These are phyloP conservation scores for Russula emetica DNA, from an alignment of 768 basidiomycete genomes.

Conservation along the genomic window DNA sequence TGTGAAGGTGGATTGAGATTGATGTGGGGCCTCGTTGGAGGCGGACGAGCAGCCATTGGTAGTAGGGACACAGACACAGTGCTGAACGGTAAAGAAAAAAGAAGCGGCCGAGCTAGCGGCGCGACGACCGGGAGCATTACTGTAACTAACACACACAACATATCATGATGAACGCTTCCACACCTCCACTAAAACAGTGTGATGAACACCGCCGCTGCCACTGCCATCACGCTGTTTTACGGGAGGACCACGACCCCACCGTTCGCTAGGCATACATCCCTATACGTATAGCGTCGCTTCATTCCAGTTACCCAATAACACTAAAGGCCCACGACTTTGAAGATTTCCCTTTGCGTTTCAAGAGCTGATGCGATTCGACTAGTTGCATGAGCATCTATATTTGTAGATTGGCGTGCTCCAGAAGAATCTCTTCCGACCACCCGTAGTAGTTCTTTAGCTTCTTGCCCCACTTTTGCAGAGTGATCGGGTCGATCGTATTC, in stretches of 20 bases:
- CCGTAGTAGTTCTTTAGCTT: conserved; percentile 32
- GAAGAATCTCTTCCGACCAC: conserved; percentile 32
- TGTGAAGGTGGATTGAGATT: conserved; percentile 26
- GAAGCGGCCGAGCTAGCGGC: not conserved
- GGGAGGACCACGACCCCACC: conserved; percentile 7
- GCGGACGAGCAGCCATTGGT: conserved; percentile 29
- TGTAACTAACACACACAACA: not conserved
- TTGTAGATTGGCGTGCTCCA: conserved; percentile 16
- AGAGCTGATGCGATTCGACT: not conserved
- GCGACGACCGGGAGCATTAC: not conserved
- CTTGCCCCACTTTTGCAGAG: conserved; percentile 31
- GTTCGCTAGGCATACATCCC: not conserved
- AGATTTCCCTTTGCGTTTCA: not conserved
- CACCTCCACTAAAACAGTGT: conserved; percentile 17
- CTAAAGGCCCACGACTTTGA: not conserved
- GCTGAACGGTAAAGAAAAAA: not conserved
- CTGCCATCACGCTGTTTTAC: conserved; percentile 7
- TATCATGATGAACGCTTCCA: not conserved
- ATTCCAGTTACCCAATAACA: not conserved
- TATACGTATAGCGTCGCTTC: not conserved
- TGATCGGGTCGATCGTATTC: conserved; percentile 31
- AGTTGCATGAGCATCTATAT: not conserved
- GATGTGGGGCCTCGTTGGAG: conserved; percentile 30
- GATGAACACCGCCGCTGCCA: conserved; percentile 3
- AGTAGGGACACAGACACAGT: not conserved